These are phyloP conservation scores for Vitis rupestris DNA, from an alignment of 164 flowering plant species.

Conservation along the genomic window DNA sequence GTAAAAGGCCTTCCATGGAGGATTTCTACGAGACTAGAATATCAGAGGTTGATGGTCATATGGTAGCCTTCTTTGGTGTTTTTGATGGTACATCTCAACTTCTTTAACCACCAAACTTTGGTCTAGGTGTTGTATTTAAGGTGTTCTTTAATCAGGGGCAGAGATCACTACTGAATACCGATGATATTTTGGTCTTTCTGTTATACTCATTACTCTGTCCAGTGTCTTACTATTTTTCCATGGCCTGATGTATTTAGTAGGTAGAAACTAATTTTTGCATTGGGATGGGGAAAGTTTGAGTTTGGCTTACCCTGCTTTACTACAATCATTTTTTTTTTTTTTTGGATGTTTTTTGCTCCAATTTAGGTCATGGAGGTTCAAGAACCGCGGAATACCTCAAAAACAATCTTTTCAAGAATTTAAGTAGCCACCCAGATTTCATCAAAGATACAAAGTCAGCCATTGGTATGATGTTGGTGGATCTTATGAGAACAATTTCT, in stretches of 20 bases:
- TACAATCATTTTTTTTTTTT: conserved; percentile 3
- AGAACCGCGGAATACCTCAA: conserved; percentile 78
- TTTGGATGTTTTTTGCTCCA: conserved; percentile 2
- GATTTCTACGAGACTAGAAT: conserved; percentile 72
- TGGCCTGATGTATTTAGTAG: background rate
- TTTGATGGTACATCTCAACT: conserved; percentile 60
- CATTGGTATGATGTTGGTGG: conserved; percentile 51
- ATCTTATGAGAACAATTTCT: background rate
- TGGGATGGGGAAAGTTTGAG: background rate
- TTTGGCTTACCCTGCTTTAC: background rate
- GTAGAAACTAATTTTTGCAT: background rate
- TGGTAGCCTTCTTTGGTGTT: conserved; percentile 83
- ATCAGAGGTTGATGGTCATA: conserved; percentile 74
- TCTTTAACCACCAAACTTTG: background rate
- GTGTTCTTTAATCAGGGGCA: background rate
- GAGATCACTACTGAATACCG: background rate
- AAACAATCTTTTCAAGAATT: conserved; percentile 69
- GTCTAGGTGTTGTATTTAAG: background rate
- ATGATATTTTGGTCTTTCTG: background rate
- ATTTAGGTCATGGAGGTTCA: conserved; percentile 80
- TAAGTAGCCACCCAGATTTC: conserved; percentile 68
- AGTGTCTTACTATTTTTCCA: background rate
- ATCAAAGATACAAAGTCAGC: conserved; percentile 68
- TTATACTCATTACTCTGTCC: background rate
- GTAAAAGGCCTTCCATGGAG: conserved; percentile 81